Conservation (phyloP, 306 rosid genomes). For the Gastrolobium villosum region DNA sequence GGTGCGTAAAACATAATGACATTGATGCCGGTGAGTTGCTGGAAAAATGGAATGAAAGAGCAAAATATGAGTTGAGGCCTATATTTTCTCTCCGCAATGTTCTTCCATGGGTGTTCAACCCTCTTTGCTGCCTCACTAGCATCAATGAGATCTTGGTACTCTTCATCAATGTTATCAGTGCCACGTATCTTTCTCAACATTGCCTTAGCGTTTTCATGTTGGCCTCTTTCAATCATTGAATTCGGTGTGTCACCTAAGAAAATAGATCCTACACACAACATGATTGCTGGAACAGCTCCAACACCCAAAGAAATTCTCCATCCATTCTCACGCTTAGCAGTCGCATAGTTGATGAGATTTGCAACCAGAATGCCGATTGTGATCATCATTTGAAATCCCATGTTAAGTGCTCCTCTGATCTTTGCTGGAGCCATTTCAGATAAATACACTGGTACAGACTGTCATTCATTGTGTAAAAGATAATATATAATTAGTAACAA, state of each 20-base stretch:
- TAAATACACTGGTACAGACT: slow-evolving; percentile 48
- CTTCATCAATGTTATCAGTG: slow-evolving; percentile 23
- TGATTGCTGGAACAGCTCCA: slow-evolving; percentile 51
- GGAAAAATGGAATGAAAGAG: slow-evolving; percentile 39
- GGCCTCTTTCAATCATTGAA: slow-evolving; percentile 52
- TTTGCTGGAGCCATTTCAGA: slow-evolving; percentile 53
- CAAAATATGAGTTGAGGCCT: slow-evolving; percentile 42
- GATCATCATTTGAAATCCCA: slow-evolving; percentile 53
- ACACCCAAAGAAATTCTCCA: slow-evolving; percentile 50
- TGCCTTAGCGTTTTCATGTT: slow-evolving; percentile 12
- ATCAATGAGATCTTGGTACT: slow-evolving; percentile 43
- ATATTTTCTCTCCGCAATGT: slow-evolving; percentile 25
- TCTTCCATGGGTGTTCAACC: slow-evolving; percentile 45
- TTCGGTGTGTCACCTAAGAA: slow-evolving; percentile 47
- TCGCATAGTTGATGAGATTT: slow-evolving; percentile 40
- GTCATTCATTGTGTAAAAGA: neutral
- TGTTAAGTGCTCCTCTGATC: slow-evolving; percentile 52
- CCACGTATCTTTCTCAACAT: slow-evolving; percentile 45
- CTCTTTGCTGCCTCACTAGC: slow-evolving; percentile 39
- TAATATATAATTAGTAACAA: too few relatives aligned
- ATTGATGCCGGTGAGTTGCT: slow-evolving; percentile 41
- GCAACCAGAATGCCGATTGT: slow-evolving; percentile 55
- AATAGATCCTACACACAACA: slow-evolving; percentile 33
- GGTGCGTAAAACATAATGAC: slow-evolving; percentile 45
- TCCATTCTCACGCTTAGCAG: slow-evolving; percentile 28